Conservation (phyloP, 345 rosid genomes). For the Aegle marmelos region DNA sequence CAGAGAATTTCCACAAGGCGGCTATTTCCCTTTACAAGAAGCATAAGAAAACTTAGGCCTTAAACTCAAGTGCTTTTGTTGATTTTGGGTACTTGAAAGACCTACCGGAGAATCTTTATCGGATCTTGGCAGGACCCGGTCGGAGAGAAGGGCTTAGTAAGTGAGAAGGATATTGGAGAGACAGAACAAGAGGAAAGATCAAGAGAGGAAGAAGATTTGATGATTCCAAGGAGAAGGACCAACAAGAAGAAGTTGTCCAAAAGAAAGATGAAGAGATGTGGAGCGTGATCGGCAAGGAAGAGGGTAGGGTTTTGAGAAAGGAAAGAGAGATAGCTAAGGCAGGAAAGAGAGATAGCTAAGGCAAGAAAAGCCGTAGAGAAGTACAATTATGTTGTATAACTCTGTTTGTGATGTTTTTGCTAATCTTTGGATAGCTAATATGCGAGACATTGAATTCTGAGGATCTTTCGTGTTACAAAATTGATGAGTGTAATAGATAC, state of each 20-base stretch:
- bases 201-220: too few relatives aligned
- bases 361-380: constrained; percentile 1
- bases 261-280: too few relatives aligned
- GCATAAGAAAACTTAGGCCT: neutral
- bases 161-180: too few relatives aligned
- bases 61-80: constrained; percentile 3
- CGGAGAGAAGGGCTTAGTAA: neutral
- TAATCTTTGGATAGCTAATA: neutral
- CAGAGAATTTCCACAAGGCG: too few relatives aligned
- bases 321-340: neutral
- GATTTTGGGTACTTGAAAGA: constrained; percentile 28
- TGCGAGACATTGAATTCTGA: neutral
- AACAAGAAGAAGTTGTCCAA: too few relatives aligned
- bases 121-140: neutral
- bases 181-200: too few relatives aligned
- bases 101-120: constrained; percentile 24
- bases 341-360: neutral
- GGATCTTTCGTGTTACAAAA: too few relatives aligned
- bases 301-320: constrained; percentile 7
- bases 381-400: neutral
- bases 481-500: too few relatives aligned
- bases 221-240: too few relatives aligned
- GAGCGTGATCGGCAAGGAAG: neutral
- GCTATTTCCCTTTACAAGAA: too few relatives aligned
- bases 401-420: neutral